phyloP scores from a whole-genome alignment of 306 rosid species.

The Medicago truncatula region DNA sequence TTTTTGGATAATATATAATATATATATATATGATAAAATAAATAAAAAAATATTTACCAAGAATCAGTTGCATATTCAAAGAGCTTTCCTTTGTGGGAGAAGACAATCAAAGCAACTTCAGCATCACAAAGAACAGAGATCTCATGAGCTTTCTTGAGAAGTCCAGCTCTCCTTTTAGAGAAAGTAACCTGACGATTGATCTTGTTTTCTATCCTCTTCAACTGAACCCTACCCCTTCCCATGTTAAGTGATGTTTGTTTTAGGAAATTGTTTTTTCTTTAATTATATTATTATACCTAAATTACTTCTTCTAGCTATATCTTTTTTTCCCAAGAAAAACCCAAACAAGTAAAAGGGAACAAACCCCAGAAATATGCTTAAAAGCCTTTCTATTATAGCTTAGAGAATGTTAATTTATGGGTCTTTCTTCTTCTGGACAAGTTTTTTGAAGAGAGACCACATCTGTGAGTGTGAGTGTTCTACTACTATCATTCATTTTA shows the following conservation, averaged over 20 bases:
- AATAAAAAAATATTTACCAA: slow-evolving; percentile 47
- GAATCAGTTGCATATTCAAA: slow-evolving; percentile 88
- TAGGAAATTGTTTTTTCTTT: slow-evolving; percentile 5
- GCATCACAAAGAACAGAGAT: slow-evolving; percentile 98
- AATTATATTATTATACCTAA: slow-evolving; percentile 7
- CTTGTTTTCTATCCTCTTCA: slow-evolving; percentile 94
- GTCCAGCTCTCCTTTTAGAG: slow-evolving; percentile 91
- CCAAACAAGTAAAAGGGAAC: slow-evolving; percentile 49
- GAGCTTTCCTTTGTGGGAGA: slow-evolving; percentile 95
- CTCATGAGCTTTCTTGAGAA: slow-evolving; percentile 93
- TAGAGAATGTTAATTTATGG: slow-evolving; percentile 34
- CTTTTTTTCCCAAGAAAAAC: slow-evolving; percentile 40
- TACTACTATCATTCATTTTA: not conserved
- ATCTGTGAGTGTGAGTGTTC: not conserved
- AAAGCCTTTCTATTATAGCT: slow-evolving; percentile 34
- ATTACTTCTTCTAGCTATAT: slow-evolving; percentile 29
- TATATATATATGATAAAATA: not conserved
- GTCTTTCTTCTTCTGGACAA: slow-evolving; percentile 52
- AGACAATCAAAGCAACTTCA: slow-evolving; percentile 91
- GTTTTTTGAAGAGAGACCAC: slow-evolving; percentile 43
- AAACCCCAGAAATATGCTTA: slow-evolving; percentile 44
- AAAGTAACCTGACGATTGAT: slow-evolving; percentile 94
- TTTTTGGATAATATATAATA: no score
- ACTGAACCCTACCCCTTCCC: slow-evolving; percentile 99
- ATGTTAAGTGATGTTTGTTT: not conserved